Percentiles rank a stretch among this genome's conserved stretches.
These are phyloP conservation scores for Fusarium stilboides DNA, from an alignment of 2,329 filamentous ascomycete species.

Conservation along the genomic window DNA sequence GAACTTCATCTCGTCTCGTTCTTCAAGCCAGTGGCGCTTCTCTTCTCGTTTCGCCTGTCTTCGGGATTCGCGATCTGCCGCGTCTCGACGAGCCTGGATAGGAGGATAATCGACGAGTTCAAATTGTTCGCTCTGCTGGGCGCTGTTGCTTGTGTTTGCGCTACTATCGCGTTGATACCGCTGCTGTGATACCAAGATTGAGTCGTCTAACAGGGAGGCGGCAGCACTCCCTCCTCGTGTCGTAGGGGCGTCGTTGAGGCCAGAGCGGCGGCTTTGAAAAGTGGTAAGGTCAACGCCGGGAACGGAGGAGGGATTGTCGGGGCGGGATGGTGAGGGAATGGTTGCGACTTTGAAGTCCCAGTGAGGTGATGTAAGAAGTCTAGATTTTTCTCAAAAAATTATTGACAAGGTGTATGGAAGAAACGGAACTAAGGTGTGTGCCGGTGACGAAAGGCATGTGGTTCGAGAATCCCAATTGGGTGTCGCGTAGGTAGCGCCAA, in stretches of 20 bases:
- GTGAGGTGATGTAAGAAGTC: not conserved
- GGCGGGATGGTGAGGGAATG: constrained; percentile 53
- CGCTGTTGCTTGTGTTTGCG: constrained; percentile 5
- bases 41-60: constrained; percentile 65
- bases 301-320: constrained; percentile 59
- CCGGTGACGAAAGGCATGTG: constrained; percentile 38
- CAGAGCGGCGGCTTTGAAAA: constrained; percentile 30
- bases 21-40: constrained; percentile 80
- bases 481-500: constrained; percentile 24
- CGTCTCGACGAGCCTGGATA: constrained; percentile 50
- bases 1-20: constrained; percentile 97
- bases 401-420: constrained; percentile 13
- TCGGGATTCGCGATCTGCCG: constrained; percentile 53
- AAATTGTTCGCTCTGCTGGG: constrained; percentile 50
- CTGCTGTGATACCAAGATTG: constrained; percentile 18
- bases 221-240: constrained; percentile 57
- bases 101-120: constrained; percentile 61
- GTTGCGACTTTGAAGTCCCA: constrained; percentile 46
- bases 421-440: constrained; percentile 23
- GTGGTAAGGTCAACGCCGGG: constrained; percentile 49
- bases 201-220: constrained; percentile 30
- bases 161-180: constrained; percentile 19
- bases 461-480: constrained; percentile 39
- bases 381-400: constrained; percentile 16
- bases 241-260: constrained; percentile 43